These are phyloP conservation scores for Balamuthia mandrillaris DNA, from an alignment of 208 protist genomes.

Conservation along the genomic window DNA sequence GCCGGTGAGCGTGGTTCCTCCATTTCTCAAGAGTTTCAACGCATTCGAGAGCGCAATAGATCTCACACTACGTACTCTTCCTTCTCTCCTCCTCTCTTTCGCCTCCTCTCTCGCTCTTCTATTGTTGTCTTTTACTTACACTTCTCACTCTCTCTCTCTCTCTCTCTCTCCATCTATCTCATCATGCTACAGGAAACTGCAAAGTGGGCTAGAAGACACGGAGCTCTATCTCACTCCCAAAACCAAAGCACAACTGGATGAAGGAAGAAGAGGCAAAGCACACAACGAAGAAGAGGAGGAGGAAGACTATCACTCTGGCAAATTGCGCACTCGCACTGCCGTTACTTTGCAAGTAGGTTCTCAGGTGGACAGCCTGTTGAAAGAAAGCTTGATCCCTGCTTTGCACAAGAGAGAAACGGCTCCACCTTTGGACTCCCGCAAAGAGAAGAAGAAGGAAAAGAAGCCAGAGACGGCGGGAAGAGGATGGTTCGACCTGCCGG, in stretches of 20 bases:
- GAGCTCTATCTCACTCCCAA: slow-evolving; percentile 2
- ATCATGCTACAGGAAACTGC: neutral
- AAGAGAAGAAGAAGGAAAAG: neutral
- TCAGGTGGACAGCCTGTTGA: neutral
- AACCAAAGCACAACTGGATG: neutral
- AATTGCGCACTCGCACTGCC: neutral
- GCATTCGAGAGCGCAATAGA: too few relatives aligned
- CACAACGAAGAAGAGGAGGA: neutral
- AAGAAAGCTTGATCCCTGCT: neutral
- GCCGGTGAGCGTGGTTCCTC: neutral
- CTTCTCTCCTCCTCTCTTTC: too few relatives aligned
- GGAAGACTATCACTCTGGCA: neutral
- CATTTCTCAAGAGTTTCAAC: too few relatives aligned
- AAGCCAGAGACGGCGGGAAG: neutral
- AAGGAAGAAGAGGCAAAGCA: neutral
- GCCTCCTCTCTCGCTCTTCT: too few relatives aligned
- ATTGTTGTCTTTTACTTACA: neutral
- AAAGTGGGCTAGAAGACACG: neutral
- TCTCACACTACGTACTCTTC: too few relatives aligned
- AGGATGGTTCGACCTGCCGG: neutral
- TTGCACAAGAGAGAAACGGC: too few relatives aligned
- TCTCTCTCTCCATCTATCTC: neutral
- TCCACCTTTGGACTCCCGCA: too few relatives aligned
- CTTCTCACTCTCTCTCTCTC: neutral
- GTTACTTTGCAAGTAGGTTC: neutral